Conservation (phyloP, 2,329 filamentous ascomycete genomes). For the Bipolaris gigantea region DNA sequence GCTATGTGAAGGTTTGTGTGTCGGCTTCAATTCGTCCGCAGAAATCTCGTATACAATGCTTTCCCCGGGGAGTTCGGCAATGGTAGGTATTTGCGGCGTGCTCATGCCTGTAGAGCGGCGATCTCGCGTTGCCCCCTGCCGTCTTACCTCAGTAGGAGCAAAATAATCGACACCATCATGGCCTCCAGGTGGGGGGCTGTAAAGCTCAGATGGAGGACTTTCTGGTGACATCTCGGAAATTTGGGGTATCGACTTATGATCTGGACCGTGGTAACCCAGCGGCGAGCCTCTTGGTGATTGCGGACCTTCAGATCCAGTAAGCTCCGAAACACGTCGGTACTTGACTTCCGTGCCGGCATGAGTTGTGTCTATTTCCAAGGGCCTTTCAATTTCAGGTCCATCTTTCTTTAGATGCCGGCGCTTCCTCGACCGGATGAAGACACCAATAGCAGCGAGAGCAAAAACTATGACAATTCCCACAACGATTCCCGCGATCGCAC, state of each 20-base stretch:
- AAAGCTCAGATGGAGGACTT: slow-evolving; percentile 39
- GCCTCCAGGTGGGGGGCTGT: slow-evolving; percentile 32
- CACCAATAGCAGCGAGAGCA: slow-evolving; percentile 24
- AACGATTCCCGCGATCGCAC: slow-evolving; percentile 40
- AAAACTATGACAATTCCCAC: slow-evolving; percentile 38
- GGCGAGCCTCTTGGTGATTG: slow-evolving; percentile 30
- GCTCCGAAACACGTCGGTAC: slow-evolving; percentile 37
- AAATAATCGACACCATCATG: slow-evolving; percentile 32
- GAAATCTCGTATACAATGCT: slow-evolving; percentile 24
- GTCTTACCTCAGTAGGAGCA: slow-evolving; percentile 18
- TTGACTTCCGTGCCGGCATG: slow-evolving; percentile 28
- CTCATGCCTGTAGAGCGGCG: slow-evolving; percentile 33
- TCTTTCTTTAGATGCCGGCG: slow-evolving; percentile 17
- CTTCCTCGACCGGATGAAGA: slow-evolving; percentile 35
- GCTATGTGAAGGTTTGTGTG: slow-evolving; percentile 20
- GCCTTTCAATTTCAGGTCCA: neutral
- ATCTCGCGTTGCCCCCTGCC: slow-evolving; percentile 27
- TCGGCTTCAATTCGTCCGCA: slow-evolving; percentile 17
- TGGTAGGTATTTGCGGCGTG: slow-evolving; percentile 28
- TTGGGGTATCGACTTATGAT: slow-evolving; percentile 33
- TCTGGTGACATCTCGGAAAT: slow-evolving; percentile 41
- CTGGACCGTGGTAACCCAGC: slow-evolving; percentile 29
- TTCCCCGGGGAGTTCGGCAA: slow-evolving; percentile 40
- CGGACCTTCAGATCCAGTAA: slow-evolving; percentile 36
- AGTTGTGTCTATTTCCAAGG: slow-evolving; percentile 21